Percentiles rank a stretch among this genome's conserved stretches.
Evolutionary conservation across 2,329 filamentous ascomycete species (phyloP).

Genomic region (Parafenestella ontariensis): DNA sequence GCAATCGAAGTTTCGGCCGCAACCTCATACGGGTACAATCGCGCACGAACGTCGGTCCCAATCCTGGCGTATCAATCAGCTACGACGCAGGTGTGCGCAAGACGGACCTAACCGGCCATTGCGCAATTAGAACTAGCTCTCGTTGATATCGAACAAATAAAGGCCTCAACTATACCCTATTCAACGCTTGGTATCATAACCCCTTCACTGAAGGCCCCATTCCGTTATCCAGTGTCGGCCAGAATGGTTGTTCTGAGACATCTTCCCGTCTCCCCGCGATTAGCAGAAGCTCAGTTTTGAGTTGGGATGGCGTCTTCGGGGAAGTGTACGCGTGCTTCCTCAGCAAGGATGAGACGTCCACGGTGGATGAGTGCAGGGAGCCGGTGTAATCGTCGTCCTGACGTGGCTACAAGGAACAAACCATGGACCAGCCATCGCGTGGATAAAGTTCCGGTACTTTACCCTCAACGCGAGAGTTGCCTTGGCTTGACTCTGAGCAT

Average conservation of each 20-base stretch:
- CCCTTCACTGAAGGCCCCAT: background rate
- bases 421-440: conserved; percentile 13
- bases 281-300: conserved; percentile 8
- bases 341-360: conserved; percentile 6
- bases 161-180: background rate
- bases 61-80: background rate
- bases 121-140: background rate
- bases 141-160: background rate
- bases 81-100: background rate
- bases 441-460: conserved; percentile 12
- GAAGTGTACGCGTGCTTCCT: background rate
- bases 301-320: conserved; percentile 7
- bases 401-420: conserved; percentile 2
- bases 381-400: conserved; percentile 8
- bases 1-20: background rate
- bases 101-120: background rate
- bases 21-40: background rate
- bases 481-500: background rate
- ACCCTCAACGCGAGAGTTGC: background rate
- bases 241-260: conserved; percentile 5
- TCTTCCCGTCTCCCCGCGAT: conserved; percentile 11
- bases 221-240: background rate
- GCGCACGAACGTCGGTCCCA: background rate
- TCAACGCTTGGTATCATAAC: conserved; percentile 1
- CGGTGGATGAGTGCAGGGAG: conserved; percentile 6